Base-by-base conservation (phyloP, 257 asterid species). In the Marsdenia floribunda region DNA sequence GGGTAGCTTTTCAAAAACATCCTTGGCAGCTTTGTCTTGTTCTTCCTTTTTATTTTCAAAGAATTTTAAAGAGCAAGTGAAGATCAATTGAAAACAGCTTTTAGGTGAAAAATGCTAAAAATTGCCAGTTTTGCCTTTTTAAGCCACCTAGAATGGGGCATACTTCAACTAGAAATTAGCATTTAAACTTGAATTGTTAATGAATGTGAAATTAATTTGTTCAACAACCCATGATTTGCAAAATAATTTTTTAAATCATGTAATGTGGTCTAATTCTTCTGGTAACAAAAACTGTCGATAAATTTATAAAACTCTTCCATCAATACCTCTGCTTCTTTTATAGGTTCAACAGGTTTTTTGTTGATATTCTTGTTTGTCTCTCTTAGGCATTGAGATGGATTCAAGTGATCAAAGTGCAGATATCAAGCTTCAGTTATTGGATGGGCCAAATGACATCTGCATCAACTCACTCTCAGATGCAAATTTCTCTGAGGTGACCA, bases 401-500 rank as follows among this genome's bases (percentile, higher is more conserved):
- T 29, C 88, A 22, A 42, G 3, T 4, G 79, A 74, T 70, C 86
- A 80, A 78, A 74, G 35, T 46, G 33, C 49, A 5, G 88, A 82
- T 71, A 77, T 60, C 68, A 47, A 73, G 70, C 88, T 89, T 78
- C 78, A 80, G 70, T 66, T 80, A 65, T 82, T 89, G 52, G 74
- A 72, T 58, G 55, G 77, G 77, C 85, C 86, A 72, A 42, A 72
- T 67, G 96, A 85, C 77, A 68, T 86, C 59, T 16, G 75, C 68
- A 75, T 81, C 37, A 69, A 61, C 64, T 44, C 63, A 82, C 83
- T 91, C 52, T 83, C 91, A 61, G 87, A 89, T 72, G 75, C 24
- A 73, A 83, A 84, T 82, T 64, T 86, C 78, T 61, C 79, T 2
- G 79, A 84, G 95, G 97, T 90, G 83, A 55, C 44, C 21, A 10